Evolutionary conservation across 208 protist genomes (phyloP), one percentile per base, ranked within the genome.

Genomic region (Trypanosoma cruzi): DNA sequence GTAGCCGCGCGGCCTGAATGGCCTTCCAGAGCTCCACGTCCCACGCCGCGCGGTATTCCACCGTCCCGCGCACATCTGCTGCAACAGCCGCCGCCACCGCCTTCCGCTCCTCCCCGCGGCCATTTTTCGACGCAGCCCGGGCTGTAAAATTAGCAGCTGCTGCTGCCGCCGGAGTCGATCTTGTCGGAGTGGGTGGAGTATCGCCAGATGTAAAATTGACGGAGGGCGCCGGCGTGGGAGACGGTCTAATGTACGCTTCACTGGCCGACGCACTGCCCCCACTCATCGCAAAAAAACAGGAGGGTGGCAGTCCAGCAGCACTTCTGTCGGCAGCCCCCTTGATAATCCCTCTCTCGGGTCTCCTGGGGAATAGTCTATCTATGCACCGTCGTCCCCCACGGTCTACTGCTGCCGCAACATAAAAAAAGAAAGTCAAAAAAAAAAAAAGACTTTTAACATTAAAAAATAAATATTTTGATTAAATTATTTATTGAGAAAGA

Each of bases 11-110:
- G 4, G 81, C 83, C 71, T 97, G 86, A 54, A 93, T 72, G 13
- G 80, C 85, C 56, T 93, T 92, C 89, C 92, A 97, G 32, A 97
- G 63, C 76, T 97, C 89, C 52, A 97, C 46, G 62, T 97, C 92
- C 84, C 85, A 97, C 34, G 89, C 89, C 28, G 86, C 86, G 16
- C 73, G 72, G 75, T 97, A 97, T 80, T 97, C 92, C 22, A 71
- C 73, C 13, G 89, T 95, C 58, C 84, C 77, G 6, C 92, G 89
- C 31, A 96, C 75, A 37, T 77, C 72, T 14, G 63, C 60, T 42
- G 68, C 71, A 6, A 62, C 64, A 4, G 29, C 37, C 0, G 61
- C 60, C 13, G 29, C n/a, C n/a, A n/a, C 64, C 11, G 52, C 34
- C 11, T 1, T 20, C 22, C 6, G 29, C 6, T 34, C 10, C 18